Percentiles rank a stretch among this genome's conserved stretches.
Conservation (phyloP, 257 asterid genomes). For the Anisodus tanguticus region DNA sequence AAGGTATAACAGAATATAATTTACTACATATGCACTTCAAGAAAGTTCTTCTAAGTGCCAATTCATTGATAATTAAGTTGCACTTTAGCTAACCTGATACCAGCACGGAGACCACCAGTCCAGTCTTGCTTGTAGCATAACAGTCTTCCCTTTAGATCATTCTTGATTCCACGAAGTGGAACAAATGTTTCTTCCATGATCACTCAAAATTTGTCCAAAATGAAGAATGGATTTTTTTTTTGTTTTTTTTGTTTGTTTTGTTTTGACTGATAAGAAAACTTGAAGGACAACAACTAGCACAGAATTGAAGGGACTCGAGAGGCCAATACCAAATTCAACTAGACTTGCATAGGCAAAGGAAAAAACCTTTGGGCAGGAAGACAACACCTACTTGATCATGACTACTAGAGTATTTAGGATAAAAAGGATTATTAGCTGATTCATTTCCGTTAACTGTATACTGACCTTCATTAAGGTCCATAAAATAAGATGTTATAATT, state of each 20-base stretch:
- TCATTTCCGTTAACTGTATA: slow-evolving; percentile 28
- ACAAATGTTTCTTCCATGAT: slow-evolving; percentile 90
- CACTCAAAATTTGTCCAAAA: slow-evolving; percentile 33
- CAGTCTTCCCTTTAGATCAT: slow-evolving; percentile 84
- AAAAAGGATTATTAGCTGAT: slow-evolving; percentile 20
- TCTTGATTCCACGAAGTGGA: slow-evolving; percentile 88
- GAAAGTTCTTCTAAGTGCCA: slow-evolving; percentile 12
- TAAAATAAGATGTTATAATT: neutral
- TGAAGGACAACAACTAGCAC: neutral
- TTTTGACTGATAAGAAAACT: neutral
- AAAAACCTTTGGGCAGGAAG: slow-evolving; percentile 29
- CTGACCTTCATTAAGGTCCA: slow-evolving; percentile 31
- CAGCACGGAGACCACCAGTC: slow-evolving; percentile 81
- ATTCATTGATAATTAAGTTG: slow-evolving; percentile 30
- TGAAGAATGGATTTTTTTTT: neutral
- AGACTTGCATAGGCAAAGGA: slow-evolving; percentile 23
- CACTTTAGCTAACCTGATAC: slow-evolving; percentile 67
- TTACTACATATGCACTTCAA: neutral
- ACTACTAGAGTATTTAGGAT: slow-evolving; percentile 12
- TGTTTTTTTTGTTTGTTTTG: neutral
- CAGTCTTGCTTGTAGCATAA: slow-evolving; percentile 91
- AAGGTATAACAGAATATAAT: neutral
- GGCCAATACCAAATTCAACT: slow-evolving; percentile 30
- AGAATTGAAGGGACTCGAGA: slow-evolving; percentile 29
- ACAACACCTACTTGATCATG: slow-evolving; percentile 30